These are phyloP conservation scores for Sherardia arvensis DNA, from an alignment of 257 asterid genomes.

Conservation along the genomic window DNA sequence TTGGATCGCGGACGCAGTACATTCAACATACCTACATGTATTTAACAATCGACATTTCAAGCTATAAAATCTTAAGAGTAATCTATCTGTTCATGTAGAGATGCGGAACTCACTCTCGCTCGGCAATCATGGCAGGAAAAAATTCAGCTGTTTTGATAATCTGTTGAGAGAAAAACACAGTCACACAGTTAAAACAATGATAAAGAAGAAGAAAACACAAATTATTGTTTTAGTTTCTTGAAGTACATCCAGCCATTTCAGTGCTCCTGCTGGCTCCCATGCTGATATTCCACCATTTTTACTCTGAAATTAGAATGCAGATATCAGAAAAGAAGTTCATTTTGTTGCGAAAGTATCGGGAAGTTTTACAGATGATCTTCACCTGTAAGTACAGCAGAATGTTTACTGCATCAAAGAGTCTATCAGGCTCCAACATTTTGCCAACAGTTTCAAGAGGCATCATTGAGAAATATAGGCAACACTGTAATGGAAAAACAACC, in stretches of 20 bases:
- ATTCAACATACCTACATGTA: slow-evolving; percentile 28
- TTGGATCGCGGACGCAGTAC: slow-evolving; percentile 28
- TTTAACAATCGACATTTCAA: too few relatives aligned
- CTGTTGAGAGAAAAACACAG: too few relatives aligned
- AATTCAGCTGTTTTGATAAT: slow-evolving; percentile 25
- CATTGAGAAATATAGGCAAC: slow-evolving; percentile 69
- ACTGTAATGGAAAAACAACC: slow-evolving; percentile 22
- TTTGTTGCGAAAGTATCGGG: neutral
- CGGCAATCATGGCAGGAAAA: slow-evolving; percentile 19
- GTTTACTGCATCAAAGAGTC: slow-evolving; percentile 69
- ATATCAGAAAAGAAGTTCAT: neutral
- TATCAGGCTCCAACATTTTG: slow-evolving; percentile 49
- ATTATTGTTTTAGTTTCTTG: too few relatives aligned
- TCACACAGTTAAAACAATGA: too few relatives aligned
- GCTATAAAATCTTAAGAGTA: too few relatives aligned
- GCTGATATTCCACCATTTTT: slow-evolving; percentile 86
- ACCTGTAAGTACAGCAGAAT: slow-evolving; percentile 68
- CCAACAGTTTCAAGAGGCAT: slow-evolving; percentile 81
- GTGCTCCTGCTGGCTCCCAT: slow-evolving; percentile 94
- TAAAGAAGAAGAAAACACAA: neutral
- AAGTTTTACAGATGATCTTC: neutral
- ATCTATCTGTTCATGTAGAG: too few relatives aligned
- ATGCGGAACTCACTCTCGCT: too few relatives aligned
- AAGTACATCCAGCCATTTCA: slow-evolving; percentile 68
- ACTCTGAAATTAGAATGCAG: slow-evolving; percentile 36